Percentiles rank a stretch among this genome's conserved stretches.
Evolutionary conservation across 306 rosid genomes (phyloP).

Genomic region (Canavalia gladiata): DNA sequence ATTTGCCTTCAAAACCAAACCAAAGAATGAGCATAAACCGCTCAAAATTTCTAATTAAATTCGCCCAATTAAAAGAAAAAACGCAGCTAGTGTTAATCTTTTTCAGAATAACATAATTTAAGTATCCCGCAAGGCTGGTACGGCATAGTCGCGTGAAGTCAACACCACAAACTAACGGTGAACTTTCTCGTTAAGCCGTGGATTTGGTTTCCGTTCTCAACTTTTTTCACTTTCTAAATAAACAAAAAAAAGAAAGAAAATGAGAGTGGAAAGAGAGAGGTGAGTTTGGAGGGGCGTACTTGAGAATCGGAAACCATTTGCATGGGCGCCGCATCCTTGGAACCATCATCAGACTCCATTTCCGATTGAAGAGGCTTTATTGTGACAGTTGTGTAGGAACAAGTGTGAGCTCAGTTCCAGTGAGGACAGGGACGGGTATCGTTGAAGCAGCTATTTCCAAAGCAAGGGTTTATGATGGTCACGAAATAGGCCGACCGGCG

Average conservation of each 20-base stretch:
- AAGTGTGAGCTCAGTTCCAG: background rate
- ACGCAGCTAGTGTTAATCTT: slow-evolving; percentile 28
- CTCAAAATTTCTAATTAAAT: background rate
- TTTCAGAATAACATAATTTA: background rate
- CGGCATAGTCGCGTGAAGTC: background rate
- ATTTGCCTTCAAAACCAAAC: slow-evolving; percentile 54
- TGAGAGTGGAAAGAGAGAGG: background rate
- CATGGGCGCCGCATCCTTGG: slow-evolving; percentile 41
- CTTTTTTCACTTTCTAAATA: slow-evolving; percentile 2
- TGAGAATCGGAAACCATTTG: slow-evolving; percentile 62
- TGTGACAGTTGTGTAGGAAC: background rate
- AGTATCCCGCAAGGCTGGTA: background rate
- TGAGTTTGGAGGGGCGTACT: slow-evolving; percentile 22
- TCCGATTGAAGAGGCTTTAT: background rate
- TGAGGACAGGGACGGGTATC: background rate
- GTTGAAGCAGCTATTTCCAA: too few species aligned
- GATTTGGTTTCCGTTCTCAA: background rate
- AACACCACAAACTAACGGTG: background rate
- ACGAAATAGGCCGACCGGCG: too few species aligned
- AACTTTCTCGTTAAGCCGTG: background rate
- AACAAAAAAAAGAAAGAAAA: too few species aligned
- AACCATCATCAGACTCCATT: slow-evolving; percentile 68
- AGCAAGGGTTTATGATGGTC: too few species aligned
- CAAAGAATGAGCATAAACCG: slow-evolving; percentile 33
- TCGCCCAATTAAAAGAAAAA: background rate